phyloP scores from a whole-genome alignment of 176 grass and related monocot species.

The Miscanthus lutarioriparius region DNA sequence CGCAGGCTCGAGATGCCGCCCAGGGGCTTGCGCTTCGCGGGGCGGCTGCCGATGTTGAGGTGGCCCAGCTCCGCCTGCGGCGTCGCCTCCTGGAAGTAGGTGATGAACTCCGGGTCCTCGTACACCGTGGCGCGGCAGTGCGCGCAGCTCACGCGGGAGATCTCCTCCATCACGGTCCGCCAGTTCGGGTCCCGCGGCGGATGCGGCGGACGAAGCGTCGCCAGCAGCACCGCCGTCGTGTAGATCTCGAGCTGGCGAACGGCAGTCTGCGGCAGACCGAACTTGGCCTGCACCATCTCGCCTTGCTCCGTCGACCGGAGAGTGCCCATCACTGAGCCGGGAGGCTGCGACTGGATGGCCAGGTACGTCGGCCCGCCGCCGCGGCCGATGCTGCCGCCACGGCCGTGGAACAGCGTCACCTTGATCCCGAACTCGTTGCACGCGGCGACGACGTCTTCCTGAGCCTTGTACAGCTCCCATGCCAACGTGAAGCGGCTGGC shows the following conservation, averaged over 20 bases:
- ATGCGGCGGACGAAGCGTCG: slow-evolving; percentile 70
- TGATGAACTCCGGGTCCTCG: slow-evolving; percentile 75
- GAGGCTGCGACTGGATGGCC: slow-evolving; percentile 92
- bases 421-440: slow-evolving; percentile 92
- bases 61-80: slow-evolving; percentile 78
- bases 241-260: slow-evolving; percentile 92
- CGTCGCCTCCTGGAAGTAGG: slow-evolving; percentile 92
- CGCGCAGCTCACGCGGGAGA: slow-evolving; percentile 72
- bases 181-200: slow-evolving; percentile 61
- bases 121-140: slow-evolving; percentile 84
- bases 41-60: slow-evolving; percentile 91
- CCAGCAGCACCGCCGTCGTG: slow-evolving; percentile 85
- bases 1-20: slow-evolving; percentile 67
- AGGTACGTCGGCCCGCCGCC: slow-evolving; percentile 92
- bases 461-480: slow-evolving; percentile 95
- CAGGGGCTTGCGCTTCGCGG: slow-evolving; percentile 45
- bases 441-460: slow-evolving; percentile 75
- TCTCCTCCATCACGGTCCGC: slow-evolving; percentile 82
- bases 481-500: slow-evolving; percentile 88
- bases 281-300: slow-evolving; percentile 99
- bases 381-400: slow-evolving; percentile 88
- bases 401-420: slow-evolving; percentile 94
- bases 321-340: slow-evolving; percentile 87
- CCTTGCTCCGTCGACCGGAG: slow-evolving; percentile 91
- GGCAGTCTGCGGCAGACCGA: slow-evolving; percentile 75